phyloP scores from a whole-genome alignment of 2,329 filamentous ascomycete species.

The Trichoderma oligosporum region DNA sequence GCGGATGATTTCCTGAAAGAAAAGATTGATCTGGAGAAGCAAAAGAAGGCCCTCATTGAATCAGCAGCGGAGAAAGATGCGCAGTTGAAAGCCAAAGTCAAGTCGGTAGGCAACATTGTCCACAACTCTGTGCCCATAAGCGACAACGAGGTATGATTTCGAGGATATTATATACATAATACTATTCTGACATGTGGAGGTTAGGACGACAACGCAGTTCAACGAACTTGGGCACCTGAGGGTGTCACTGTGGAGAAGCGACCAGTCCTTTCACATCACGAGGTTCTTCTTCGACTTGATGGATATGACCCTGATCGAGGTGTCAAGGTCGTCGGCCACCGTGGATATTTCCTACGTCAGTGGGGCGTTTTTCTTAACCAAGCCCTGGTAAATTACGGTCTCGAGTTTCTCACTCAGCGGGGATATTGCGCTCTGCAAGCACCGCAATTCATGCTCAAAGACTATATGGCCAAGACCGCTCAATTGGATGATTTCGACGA shows the following conservation, averaged over 20 bases:
- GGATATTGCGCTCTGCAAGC: conserved; percentile 82
- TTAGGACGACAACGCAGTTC: conserved; percentile 72
- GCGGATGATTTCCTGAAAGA: conserved; percentile 74
- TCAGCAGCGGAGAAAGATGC: conserved; percentile 71
- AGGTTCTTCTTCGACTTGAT: conserved; percentile 81
- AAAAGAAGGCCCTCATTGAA: conserved; percentile 77
- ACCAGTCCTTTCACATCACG: conserved; percentile 83
- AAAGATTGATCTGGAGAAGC: conserved; percentile 72
- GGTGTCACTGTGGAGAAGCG: conserved; percentile 70
- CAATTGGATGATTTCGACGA: conserved; percentile 97
- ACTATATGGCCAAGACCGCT: conserved; percentile 96
- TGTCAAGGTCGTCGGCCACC: conserved; percentile 89
- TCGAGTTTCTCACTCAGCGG: conserved; percentile 79
- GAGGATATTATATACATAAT: not conserved
- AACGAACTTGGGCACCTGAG: conserved; percentile 77
- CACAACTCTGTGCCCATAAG: conserved; percentile 82
- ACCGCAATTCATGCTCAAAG: conserved; percentile 90
- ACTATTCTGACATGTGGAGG: not conserved
- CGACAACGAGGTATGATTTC: conserved; percentile 63
- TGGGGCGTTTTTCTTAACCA: conserved; percentile 91
- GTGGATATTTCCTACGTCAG: conserved; percentile 86
- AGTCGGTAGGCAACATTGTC: conserved; percentile 68
- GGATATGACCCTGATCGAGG: conserved; percentile 92
- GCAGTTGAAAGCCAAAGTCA: conserved; percentile 71
- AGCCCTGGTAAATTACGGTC: conserved; percentile 89